A percentile compares a stretch with the other conserved stretches of the same genome.
phyloP scores from a whole-genome alignment of 2,329 filamentous ascomycete species.

The Penicillium sp. region DNA sequence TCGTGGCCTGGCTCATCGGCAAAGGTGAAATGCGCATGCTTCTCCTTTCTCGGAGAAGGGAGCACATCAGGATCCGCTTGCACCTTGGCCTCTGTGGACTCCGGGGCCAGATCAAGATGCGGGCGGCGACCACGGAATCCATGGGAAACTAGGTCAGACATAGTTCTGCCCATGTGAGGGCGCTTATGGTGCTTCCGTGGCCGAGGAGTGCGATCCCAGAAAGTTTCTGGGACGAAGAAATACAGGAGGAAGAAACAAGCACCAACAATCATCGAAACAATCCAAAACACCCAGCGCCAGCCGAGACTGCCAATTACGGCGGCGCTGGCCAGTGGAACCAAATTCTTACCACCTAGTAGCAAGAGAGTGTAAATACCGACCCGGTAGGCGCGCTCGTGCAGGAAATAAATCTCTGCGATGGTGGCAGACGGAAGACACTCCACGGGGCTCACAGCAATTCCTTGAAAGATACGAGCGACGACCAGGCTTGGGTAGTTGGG shows the following conservation, averaged over 20 bases:
- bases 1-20: conserved; percentile 39
- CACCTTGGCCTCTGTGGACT: conserved; percentile 12
- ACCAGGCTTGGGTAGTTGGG: conserved; percentile 78
- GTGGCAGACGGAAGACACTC: conserved; percentile 92
- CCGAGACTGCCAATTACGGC: conserved; percentile 74
- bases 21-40: conserved; percentile 61
- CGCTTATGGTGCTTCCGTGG: conserved; percentile 46
- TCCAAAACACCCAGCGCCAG: conserved; percentile 94
- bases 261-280: conserved; percentile 77
- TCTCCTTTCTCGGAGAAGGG: conserved; percentile 30
- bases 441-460: conserved; percentile 82
- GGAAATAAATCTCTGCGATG: conserved; percentile 93
- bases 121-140: conserved; percentile 39
- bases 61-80: conserved; percentile 9
- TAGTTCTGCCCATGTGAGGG: conserved; percentile 36
- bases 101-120: conserved; percentile 23
- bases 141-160: conserved; percentile 41
- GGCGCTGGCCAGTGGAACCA: conserved; percentile 84
- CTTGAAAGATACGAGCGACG: conserved; percentile 81
- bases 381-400: conserved; percentile 90
- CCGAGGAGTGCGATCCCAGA: conserved; percentile 83
- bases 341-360: conserved; percentile 85
- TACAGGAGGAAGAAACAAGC: conserved; percentile 73
- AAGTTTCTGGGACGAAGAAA: conserved; percentile 90
- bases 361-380: conserved; percentile 91